These are phyloP conservation scores for Penicillium nucicola DNA, from an alignment of 495 filamentous ascomycete species.

Conservation along the genomic window DNA sequence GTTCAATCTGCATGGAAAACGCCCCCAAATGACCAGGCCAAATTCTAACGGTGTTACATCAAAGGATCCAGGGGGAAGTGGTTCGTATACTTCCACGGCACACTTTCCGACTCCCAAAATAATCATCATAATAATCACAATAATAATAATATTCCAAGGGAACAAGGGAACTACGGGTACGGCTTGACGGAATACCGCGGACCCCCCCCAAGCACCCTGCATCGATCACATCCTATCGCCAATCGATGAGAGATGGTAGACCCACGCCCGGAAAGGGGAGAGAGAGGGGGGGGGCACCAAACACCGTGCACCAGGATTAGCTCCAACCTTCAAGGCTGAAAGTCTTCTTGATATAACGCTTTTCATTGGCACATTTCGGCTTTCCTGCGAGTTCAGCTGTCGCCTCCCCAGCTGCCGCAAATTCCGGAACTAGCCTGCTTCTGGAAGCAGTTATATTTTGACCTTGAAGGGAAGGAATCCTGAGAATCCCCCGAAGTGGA, in stretches of 20 bases:
- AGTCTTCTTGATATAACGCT: conserved; percentile 6
- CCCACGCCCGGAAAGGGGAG: neutral
- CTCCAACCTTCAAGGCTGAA: conserved; percentile 24
- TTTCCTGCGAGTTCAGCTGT: neutral
- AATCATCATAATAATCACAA: too few species aligned
- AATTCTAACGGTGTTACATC: conserved; percentile 4
- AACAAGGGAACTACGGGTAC: conserved; percentile 18
- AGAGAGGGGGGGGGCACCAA: conserved; percentile 7
- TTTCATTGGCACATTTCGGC: neutral
- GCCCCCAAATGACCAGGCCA: neutral
- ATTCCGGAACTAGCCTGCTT: conserved; percentile 19
- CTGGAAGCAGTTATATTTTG: conserved; percentile 14
- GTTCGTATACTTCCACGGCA: neutral
- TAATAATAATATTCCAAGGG: too few species aligned
- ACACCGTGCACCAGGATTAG: conserved; percentile 17
- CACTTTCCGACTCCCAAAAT: conserved; percentile 1
- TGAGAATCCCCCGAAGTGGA: conserved; percentile 3
- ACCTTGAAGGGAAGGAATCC: neutral
- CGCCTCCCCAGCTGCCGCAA: neutral
- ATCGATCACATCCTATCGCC: conserved; percentile 32
- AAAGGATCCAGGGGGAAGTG: neutral
- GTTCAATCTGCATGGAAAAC: neutral
- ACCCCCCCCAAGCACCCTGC: conserved; percentile 33
- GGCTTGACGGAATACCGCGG: conserved; percentile 21
- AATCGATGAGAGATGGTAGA: conserved; percentile 13